Conservation (phyloP, 2,329 filamentous ascomycete genomes). For the Mariannaea sp. region DNA sequence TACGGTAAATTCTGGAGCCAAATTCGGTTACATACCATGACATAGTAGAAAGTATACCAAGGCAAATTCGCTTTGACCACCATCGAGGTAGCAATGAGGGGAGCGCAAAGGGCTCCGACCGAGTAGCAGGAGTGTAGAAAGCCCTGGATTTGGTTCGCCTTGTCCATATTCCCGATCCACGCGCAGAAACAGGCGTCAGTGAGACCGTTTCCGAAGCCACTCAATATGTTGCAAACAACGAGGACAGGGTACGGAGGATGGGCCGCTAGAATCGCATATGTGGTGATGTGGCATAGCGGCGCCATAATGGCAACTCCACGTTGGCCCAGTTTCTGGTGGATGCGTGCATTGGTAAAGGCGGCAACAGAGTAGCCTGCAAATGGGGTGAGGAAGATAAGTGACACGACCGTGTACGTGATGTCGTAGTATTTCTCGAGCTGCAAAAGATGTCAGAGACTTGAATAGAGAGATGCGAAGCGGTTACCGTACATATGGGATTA, state of each 20-base stretch:
- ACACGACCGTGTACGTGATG: slow-evolving; percentile 63
- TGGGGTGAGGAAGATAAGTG: slow-evolving; percentile 67
- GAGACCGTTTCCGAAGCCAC: slow-evolving; percentile 70
- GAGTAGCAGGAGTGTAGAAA: slow-evolving; percentile 70
- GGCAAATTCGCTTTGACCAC: slow-evolving; percentile 61
- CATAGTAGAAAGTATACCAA: slow-evolving; percentile 74
- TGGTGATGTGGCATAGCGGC: slow-evolving; percentile 63
- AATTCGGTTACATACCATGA: slow-evolving; percentile 59
- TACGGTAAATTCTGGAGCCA: background rate
- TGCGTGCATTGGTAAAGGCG: slow-evolving; percentile 63
- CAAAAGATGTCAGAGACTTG: background rate
- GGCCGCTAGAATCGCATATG: slow-evolving; percentile 62
- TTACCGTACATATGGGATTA: slow-evolving; percentile 36
- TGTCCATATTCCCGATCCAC: slow-evolving; percentile 67
- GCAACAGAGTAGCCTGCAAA: slow-evolving; percentile 66
- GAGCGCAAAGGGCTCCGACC: slow-evolving; percentile 65
- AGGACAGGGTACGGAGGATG: slow-evolving; percentile 70
- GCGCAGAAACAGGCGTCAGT: slow-evolving; percentile 57
- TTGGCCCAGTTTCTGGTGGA: slow-evolving; percentile 66
- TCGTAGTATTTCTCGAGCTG: slow-evolving; percentile 66
- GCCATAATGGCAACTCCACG: slow-evolving; percentile 68
- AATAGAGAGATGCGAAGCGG: background rate
- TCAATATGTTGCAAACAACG: slow-evolving; percentile 64
- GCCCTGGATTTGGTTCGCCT: slow-evolving; percentile 69
- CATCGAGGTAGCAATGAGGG: slow-evolving; percentile 69